A percentile compares a stretch with the other conserved stretches of the same genome.
These are phyloP conservation scores for Caloboletus firmus DNA, from an alignment of 1,284 basidiomycete genomes.

Conservation along the genomic window DNA sequence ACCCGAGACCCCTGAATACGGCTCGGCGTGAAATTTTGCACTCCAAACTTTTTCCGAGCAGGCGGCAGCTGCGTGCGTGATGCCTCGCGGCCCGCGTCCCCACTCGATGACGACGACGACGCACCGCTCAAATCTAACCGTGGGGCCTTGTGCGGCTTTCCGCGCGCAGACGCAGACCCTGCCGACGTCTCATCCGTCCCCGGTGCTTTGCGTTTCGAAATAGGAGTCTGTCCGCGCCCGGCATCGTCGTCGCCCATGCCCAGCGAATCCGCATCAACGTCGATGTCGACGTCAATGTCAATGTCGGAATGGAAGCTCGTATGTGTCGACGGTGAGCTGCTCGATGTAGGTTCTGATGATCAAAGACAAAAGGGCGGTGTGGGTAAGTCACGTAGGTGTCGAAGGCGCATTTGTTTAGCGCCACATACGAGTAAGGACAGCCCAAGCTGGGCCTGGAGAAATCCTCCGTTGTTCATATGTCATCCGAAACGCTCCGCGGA, in stretches of 20 bases:
- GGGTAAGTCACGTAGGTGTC: neutral
- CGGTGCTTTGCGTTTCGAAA: conserved; percentile 30
- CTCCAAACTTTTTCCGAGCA: neutral
- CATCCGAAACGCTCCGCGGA: conserved; percentile 3
- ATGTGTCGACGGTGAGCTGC: conserved; percentile 17
- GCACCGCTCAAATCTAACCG: conserved; percentile 16
- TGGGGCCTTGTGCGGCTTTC: conserved; percentile 18
- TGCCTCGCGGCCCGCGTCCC: neutral
- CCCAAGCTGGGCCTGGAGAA: conserved; percentile 32
- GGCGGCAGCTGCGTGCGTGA: conserved; percentile 9
- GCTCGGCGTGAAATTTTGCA: too few relatives aligned
- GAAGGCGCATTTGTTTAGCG: neutral
- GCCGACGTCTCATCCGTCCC: conserved; percentile 3
- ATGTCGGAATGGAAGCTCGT: conserved; percentile 15
- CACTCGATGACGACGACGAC: neutral
- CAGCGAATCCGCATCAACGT: neutral
- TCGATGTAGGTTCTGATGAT: conserved; percentile 21
- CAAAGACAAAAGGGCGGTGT: neutral
- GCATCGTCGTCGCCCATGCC: conserved; percentile 25
- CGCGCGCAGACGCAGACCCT: neutral
- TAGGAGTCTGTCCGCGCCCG: conserved; percentile 10
- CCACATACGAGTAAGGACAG: conserved; percentile 27
- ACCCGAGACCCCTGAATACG: neutral
- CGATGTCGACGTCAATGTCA: conserved; percentile 16
- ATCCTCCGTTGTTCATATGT: neutral